Evolutionary conservation across 169 alveolate species (phyloP).

Genomic region (Theileria luwenshuni): DNA sequence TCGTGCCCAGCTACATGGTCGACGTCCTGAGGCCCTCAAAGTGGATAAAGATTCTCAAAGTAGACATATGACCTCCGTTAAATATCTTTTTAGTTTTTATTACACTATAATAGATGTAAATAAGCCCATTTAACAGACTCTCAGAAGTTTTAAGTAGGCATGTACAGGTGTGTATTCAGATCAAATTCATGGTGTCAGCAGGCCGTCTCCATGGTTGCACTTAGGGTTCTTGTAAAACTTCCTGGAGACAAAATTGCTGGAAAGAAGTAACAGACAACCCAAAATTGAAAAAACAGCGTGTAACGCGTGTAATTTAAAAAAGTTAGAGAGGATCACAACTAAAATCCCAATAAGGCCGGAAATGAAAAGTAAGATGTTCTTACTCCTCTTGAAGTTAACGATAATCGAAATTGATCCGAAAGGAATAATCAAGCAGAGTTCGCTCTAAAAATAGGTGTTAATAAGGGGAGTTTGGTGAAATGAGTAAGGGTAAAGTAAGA

Average conservation of each 20-base stretch:
- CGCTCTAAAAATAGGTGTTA: slow-evolving; percentile 29
- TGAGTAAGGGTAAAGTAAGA: not conserved
- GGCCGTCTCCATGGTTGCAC: slow-evolving; percentile 1
- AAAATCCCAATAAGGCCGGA: slow-evolving; percentile 44
- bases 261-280: slow-evolving; percentile 66
- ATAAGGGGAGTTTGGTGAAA: not conserved
- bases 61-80: slow-evolving; percentile 14
- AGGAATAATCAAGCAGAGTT: slow-evolving; percentile 45
- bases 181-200: not conserved
- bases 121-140: too few species aligned
- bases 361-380: not conserved
- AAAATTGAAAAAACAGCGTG: slow-evolving; percentile 35
- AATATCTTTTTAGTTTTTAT: not conserved
- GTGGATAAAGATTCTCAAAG: slow-evolving; percentile 59
- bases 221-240: slow-evolving; percentile 21
- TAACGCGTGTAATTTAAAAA: slow-evolving; percentile 14
- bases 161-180: too few species aligned
- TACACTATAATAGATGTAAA: not conserved
- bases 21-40: slow-evolving; percentile 47
- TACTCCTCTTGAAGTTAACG: slow-evolving; percentile 48
- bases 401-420: slow-evolving; percentile 43
- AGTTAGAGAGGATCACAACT: slow-evolving; percentile 21
- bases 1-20: slow-evolving; percentile 52
- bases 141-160: too few species aligned
- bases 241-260: slow-evolving; percentile 39